A percentile compares a stretch with the other conserved stretches of the same genome.
phyloP scores from a whole-genome alignment of 306 rosid species.

The Citrullus amarus region DNA sequence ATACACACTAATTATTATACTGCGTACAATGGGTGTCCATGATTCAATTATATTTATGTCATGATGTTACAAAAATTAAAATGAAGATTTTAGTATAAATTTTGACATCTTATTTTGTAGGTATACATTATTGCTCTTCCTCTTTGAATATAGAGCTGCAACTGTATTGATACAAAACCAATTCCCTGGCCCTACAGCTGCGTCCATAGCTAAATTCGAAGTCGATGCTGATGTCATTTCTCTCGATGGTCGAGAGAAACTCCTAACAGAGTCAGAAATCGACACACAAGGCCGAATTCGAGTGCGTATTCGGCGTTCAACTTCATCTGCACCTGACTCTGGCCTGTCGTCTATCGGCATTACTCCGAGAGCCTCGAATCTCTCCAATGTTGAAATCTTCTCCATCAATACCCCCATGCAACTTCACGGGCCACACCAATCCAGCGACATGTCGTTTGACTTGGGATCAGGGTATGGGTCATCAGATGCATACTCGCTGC shows the following conservation, averaged over 20 bases:
- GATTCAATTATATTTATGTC: neutral
- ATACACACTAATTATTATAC: neutral
- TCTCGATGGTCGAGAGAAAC: conserved; percentile 26
- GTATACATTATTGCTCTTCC: conserved; percentile 32
- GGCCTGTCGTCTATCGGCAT: conserved; percentile 17
- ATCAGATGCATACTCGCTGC: conserved; percentile 33
- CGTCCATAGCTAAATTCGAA: conserved; percentile 22
- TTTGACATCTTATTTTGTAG: neutral
- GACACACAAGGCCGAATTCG: conserved; percentile 19
- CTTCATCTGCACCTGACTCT: conserved; percentile 14
- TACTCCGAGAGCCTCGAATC: conserved; percentile 31
- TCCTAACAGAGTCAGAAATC: conserved; percentile 20
- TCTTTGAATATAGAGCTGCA: conserved; percentile 35
- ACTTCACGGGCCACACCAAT: neutral
- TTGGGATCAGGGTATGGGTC: conserved; percentile 18
- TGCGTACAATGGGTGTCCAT: neutral
- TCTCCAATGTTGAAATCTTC: conserved; percentile 33
- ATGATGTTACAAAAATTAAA: neutral
- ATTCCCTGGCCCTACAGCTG: conserved; percentile 25
- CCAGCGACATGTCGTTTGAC: neutral
- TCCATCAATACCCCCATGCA: conserved; percentile 26
- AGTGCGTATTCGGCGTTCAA: conserved; percentile 25
- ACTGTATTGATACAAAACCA: conserved; percentile 16
- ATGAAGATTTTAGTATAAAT: neutral
- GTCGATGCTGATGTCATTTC: conserved; percentile 28